Percentiles rank a stretch among this genome's conserved stretches.
These are phyloP conservation scores for Emmonsiellopsis sp. DNA, from an alignment of 2,329 filamentous ascomycete species.

Conservation along the genomic window DNA sequence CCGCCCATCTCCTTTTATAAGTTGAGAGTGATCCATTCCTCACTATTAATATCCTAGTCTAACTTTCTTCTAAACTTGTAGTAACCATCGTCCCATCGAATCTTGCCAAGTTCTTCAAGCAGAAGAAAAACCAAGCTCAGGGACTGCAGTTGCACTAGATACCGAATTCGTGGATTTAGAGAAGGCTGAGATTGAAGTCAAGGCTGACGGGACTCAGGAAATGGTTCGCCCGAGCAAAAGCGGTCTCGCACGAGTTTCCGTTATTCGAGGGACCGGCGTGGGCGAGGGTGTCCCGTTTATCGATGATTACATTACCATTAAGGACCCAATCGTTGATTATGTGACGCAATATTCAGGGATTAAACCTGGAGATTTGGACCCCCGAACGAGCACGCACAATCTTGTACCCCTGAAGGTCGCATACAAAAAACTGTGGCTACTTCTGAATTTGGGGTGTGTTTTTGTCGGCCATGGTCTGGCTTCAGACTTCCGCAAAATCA, in stretches of 20 bases:
- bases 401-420: conserved; percentile 80
- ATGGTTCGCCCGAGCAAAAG: conserved; percentile 86
- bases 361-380: conserved; percentile 72
- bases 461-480: conserved; percentile 91
- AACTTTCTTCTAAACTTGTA: conserved; percentile 7
- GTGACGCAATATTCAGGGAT: conserved; percentile 92
- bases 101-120: conserved; percentile 28
- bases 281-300: conserved; percentile 81
- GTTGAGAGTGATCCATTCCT: too few relatives aligned
- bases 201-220: conserved; percentile 83
- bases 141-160: conserved; percentile 78
- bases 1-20: too few relatives aligned
- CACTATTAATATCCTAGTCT: not conserved
- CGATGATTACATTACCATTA: conserved; percentile 91
- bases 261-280: conserved; percentile 68
- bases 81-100: conserved; percentile 29
- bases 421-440: conserved; percentile 96
- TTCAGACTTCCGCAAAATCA: conserved; percentile 95
- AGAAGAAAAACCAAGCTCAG: conserved; percentile 58
- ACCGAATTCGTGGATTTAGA: conserved; percentile 93
- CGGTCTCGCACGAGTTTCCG: conserved; percentile 85
- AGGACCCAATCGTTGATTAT: conserved; percentile 88
- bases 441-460: conserved; percentile 85
- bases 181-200: conserved; percentile 91
- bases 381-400: conserved; percentile 66